Percentiles rank a stretch among this genome's conserved stretches.
phyloP scores from a whole-genome alignment of 768 basidiomycete genomes.

The Tulasnella sp. region DNA sequence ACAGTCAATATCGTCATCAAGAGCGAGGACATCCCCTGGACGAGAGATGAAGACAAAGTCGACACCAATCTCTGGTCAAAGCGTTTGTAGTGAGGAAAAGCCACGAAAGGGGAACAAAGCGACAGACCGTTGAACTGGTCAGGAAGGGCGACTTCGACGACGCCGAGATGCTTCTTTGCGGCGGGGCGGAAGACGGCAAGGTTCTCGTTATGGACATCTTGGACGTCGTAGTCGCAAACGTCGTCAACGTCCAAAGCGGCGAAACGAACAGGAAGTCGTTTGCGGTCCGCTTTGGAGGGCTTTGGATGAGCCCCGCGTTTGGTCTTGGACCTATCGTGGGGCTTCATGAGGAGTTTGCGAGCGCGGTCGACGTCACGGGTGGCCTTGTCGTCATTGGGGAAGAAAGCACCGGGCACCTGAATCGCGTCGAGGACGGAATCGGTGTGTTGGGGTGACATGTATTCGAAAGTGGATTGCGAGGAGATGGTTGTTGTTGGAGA shows the following conservation, averaged over 20 bases:
- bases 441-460: neutral
- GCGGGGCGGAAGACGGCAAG: neutral
- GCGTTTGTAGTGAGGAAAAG: neutral
- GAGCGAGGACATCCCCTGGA: slow-evolving; percentile 3
- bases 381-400: slow-evolving; percentile 3
- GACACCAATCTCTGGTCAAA: neutral
- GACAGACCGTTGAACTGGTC: slow-evolving; percentile 5
- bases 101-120: neutral
- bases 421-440: slow-evolving; percentile 1
- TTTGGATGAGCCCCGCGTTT: neutral
- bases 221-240: neutral
- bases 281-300: neutral
- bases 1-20: slow-evolving; percentile 11
- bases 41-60: slow-evolving; percentile 6
- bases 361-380: slow-evolving; percentile 1
- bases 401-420: neutral
- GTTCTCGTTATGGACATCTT: neutral
- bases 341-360: slow-evolving; percentile 9
- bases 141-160: slow-evolving; percentile 4
- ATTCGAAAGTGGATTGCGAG: neutral
- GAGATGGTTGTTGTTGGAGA: neutral
- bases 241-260: slow-evolving; percentile 1
- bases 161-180: too few species aligned
- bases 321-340: slow-evolving; percentile 12
- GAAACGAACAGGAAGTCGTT: neutral